These are phyloP conservation scores for Camellia oleifera DNA, from an alignment of 179 eudicot genomes.

Conservation along the genomic window DNA sequence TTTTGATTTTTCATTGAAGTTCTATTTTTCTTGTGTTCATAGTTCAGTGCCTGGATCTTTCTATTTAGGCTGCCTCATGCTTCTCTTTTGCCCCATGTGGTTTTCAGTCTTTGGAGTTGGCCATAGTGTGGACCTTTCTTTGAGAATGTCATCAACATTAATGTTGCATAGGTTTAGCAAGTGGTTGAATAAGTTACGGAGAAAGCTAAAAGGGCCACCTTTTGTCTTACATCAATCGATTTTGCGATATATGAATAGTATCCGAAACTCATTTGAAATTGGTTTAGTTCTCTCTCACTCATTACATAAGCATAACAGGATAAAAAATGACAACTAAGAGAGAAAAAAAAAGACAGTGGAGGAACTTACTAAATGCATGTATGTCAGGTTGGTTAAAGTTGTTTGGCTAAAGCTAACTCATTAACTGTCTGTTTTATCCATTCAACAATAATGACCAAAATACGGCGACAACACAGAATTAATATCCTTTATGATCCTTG, in stretches of 20 bases:
- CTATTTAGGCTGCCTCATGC: background rate
- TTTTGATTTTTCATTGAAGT: background rate
- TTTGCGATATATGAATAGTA: background rate
- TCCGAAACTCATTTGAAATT: background rate
- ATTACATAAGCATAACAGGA: background rate
- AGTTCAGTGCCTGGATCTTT: background rate
- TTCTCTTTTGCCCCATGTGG: background rate
- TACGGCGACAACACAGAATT: background rate
- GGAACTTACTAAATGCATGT: background rate
- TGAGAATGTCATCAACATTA: background rate
- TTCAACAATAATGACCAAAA: background rate
- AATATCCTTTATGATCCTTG: too few species aligned
- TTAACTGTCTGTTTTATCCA: background rate
- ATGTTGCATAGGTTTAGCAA: background rate
- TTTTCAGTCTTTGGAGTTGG: background rate
- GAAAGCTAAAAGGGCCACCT: background rate
- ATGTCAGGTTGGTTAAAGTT: background rate
- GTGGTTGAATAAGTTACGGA: background rate
- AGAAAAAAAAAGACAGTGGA: too few species aligned
- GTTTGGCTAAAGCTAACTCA: background rate
- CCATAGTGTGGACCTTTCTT: background rate
- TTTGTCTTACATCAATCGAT: background rate
- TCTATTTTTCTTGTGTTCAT: background rate
- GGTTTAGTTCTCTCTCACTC: background rate
- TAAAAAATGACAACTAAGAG: too few species aligned